A percentile compares a stretch with the other conserved stretches of the same genome.
phyloP scores from a whole-genome alignment of 805 yeast species.

The Hanseniaspora lindneri region DNA sequence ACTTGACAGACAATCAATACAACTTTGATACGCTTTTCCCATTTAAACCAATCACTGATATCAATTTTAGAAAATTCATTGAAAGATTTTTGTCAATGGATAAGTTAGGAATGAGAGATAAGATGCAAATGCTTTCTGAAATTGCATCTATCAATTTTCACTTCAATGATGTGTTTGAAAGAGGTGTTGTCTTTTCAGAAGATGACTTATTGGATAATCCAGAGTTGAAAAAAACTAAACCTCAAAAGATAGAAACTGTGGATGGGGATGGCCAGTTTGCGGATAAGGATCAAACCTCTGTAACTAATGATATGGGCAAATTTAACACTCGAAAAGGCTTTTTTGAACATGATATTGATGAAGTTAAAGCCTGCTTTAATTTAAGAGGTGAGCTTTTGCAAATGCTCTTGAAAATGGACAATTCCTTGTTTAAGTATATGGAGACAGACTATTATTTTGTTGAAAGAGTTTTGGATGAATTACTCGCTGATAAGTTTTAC shows the following conservation, averaged over 20 bases:
- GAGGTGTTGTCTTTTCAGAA: conserved; percentile 11
- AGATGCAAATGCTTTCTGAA: conserved; percentile 7
- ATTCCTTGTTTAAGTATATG: neutral
- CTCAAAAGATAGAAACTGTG: neutral
- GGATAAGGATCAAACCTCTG: neutral
- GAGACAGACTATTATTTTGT: conserved; percentile 14
- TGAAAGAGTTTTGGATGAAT: conserved; percentile 11
- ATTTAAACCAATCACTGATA: conserved; percentile 10
- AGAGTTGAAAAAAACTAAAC: neutral
- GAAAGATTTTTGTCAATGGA: conserved; percentile 6
- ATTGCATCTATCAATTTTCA: conserved; percentile 11
- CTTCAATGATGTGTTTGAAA: conserved; percentile 13
- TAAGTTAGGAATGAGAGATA: neutral
- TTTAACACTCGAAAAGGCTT: neutral
- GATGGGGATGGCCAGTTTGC: neutral
- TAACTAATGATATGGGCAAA: neutral
- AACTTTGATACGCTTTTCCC: conserved; percentile 7
- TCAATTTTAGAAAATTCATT: conserved; percentile 9
- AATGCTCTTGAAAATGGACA: conserved; percentile 13
- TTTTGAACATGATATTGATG: conserved; percentile 5
- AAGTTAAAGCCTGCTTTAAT: conserved; percentile 15
- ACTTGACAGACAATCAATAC: conserved; percentile 11
- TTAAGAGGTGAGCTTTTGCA: conserved; percentile 14
- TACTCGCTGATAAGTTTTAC: conserved; percentile 13
- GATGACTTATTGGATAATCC: neutral